Evolutionary conservation across 1,284 basidiomycete genomes (phyloP), one percentile per base, ranked within the genome.

Genomic region (Ceratobasidium sp.): DNA sequence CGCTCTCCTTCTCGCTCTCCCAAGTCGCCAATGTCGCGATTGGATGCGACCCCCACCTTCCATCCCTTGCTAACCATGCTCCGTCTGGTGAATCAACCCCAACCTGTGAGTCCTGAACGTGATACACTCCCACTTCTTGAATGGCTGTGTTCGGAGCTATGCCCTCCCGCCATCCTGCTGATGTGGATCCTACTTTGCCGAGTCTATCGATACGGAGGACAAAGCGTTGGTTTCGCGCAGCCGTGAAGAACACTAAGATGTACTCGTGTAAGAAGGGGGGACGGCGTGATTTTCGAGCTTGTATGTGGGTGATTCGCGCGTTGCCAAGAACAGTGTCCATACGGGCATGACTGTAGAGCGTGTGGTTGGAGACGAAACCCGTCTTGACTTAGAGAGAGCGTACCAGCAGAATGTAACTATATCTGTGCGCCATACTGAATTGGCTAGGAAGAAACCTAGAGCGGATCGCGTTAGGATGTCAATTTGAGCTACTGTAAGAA

Each of bases 361-460:
- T 27, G 15, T 14, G 17, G 36, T 15, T 63, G 36, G 36, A 14
- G 11, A 45, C n/a, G 11, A n/a, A 24, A 45, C 14, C 19, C n/a
- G 11, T 15, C 17, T 41, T 44, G 31, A 63, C 8, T 17, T n/a
- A 63, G 7, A 19, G 17, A 22, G 8, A 8, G 24, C 41, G 17
- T 57, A 48, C 33, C 66, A 57, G 66, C 66, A 69, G 48, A 69
- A 69, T 24, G 66, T 69, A 36, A 69, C 19, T 24, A 69, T 69
- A 22, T 69, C 66, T 29, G 66, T 69, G 17, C 24, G 33, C 66
- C 66, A 69, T 4, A 19, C 27, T 14, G 66, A 47, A 7, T 41
- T 22, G 22, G 24, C 53, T 27, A 69, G 36, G 29, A 69, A 69
- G 36, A 69, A 44, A 33, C 54, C 66, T 69, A 48, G 29, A 4